Evolutionary conservation across 805 yeast genomes (phyloP), one percentile per base, ranked within the genome.

Genomic region (Ogataea paradorogensis): DNA sequence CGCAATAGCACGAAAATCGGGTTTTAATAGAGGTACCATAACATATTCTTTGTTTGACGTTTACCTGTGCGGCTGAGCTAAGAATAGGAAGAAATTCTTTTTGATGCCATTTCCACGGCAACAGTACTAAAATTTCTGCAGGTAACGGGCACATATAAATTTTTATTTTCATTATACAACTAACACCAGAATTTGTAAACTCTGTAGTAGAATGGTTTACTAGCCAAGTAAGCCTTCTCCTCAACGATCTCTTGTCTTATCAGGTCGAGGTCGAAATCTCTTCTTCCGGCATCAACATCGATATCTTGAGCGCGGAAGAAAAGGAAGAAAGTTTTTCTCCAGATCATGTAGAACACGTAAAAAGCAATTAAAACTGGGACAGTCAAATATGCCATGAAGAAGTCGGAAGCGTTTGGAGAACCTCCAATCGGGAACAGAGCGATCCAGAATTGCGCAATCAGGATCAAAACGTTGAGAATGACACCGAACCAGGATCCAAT

Each of bases 371-470:
- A 67, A 33, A 84, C 73, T 14, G 86, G 85, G 42, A 72, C 69
- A 9, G 87, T 77, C 51, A 86, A 66, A 61, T 80, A 85, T 18
- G 76, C 66, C 56, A 73, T 66, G 69, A 86, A 86, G 71, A 86
- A 86, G 31, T 52, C 63, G 27, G 62, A 52, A 7, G 86, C 84
- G 56, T 65, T 69, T 38, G 83, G 76, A 8, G 61, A 32, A 6
- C 43, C 67, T 10, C 78, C 78, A 32, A 78, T 56, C 39, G 95
- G 95, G 71, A 71, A 85, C 29, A 84, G 65, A 6, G 93, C 90
- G 43, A 82, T 71, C 87, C 91, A 87, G 70, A 87, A 84, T 65
- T 84, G 90, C 22, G 89, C 86, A 41, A 76, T 66, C 44, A 88
- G 67, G 46, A 86, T 80, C 40, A 82, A 59, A 23, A 73, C 27